Conservation (phyloP, 768 basidiomycete species). For the Boletellus emodensis region DNA sequence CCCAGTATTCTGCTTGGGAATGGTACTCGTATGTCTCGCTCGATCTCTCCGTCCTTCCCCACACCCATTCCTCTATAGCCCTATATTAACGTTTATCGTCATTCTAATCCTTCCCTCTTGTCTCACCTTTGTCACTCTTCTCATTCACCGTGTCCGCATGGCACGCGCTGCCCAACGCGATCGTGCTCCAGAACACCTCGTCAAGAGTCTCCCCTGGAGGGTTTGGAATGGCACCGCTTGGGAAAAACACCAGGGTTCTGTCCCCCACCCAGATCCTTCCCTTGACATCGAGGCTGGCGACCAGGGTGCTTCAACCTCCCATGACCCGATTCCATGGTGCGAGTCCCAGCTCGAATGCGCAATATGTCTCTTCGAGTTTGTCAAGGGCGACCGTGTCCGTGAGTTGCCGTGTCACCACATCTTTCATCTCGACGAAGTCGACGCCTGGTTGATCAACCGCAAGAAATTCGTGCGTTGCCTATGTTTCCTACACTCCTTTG, state of each 20-base stretch:
- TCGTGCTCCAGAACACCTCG: conserved; percentile 77
- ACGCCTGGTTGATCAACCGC: conserved; percentile 87
- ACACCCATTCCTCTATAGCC: conserved; percentile 39
- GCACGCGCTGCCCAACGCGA: conserved; percentile 79
- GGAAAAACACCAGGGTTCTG: conserved; percentile 62
- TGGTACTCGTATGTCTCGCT: conserved; percentile 74
- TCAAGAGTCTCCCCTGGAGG: conserved; percentile 74
- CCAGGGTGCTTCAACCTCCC: conserved; percentile 17
- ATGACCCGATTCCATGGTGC: conserved; percentile 63
- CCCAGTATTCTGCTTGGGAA: conserved; percentile 82
- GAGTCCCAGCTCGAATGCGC: conserved; percentile 84
- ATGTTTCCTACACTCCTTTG: not conserved
- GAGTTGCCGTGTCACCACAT: conserved; percentile 93
- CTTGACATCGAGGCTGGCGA: conserved; percentile 40
- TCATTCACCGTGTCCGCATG: conserved; percentile 84
- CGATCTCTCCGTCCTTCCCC: conserved; percentile 5
- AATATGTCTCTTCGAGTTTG: conserved; percentile 87
- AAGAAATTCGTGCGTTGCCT: conserved; percentile 77
- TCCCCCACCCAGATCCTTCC: conserved; percentile 27
- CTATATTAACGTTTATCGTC: conserved; percentile 80
- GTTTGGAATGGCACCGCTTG: conserved; percentile 79
- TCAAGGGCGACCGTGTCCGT: conserved; percentile 82
- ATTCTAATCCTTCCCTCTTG: conserved; percentile 88
- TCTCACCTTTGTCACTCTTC: conserved; percentile 83
- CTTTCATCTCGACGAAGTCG: conserved; percentile 89